Percentiles rank a stretch among this genome's conserved stretches.
Evolutionary conservation across 768 basidiomycete genomes (phyloP).

Genomic region (Rickenella mellea): DNA sequence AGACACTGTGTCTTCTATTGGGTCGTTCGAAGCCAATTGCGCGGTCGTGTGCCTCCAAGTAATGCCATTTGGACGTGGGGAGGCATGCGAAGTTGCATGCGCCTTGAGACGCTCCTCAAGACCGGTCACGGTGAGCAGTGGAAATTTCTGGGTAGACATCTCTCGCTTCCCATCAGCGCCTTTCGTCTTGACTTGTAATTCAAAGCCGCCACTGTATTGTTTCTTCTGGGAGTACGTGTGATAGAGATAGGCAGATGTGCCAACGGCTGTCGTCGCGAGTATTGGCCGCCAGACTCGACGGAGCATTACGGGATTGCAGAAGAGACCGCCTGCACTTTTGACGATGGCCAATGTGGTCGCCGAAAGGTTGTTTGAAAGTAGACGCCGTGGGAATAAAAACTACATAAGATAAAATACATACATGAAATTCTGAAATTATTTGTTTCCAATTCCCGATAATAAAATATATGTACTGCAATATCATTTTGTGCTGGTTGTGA

Average conservation of each 20-base stretch:
- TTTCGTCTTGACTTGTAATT: conserved; percentile 43
- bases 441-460: too few relatives aligned
- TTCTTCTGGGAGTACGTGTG: conserved; percentile 35
- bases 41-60: conserved; percentile 76
- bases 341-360: too few relatives aligned
- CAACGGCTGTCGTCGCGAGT: conserved; percentile 43
- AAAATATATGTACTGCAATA: too few relatives aligned
- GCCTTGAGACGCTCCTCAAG: conserved; percentile 51
- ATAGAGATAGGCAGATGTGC: conserved; percentile 50
- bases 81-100: conserved; percentile 36
- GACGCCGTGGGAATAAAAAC: too few relatives aligned
- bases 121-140: conserved; percentile 44
- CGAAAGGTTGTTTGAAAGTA: too few relatives aligned
- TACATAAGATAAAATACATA: too few relatives aligned
- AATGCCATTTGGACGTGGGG: conserved; percentile 42
- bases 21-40: conserved; percentile 74
- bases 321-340: too few relatives aligned
- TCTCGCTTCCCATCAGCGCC: conserved; percentile 52
- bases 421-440: too few relatives aligned
- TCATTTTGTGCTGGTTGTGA: too few relatives aligned
- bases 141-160: conserved; percentile 42
- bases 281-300: conserved; percentile 61
- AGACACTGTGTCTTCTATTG: conserved; percentile 84
- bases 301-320: too few relatives aligned
- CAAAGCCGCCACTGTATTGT: conserved; percentile 35